Base-by-base conservation (phyloP, 1,139 yeast species). In the Taphrina communis region DNA sequence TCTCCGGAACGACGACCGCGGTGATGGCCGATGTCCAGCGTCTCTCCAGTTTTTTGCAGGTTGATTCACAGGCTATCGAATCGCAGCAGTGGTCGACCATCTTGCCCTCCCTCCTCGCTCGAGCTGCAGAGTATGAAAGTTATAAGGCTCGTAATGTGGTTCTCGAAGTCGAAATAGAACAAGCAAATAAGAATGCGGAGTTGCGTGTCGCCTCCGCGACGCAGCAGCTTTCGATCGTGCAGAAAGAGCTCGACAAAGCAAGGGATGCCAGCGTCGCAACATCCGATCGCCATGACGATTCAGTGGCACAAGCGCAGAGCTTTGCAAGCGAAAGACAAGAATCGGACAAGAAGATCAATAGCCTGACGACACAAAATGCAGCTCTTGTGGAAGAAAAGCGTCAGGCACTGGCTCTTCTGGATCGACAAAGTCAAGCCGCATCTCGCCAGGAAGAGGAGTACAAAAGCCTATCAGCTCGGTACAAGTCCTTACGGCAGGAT, bases 391-490 rank as follows among this genome's bases (percentile, higher is more conserved):
- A 76, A 14, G 85, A 83, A 51, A 82, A 82, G 60, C 76, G 79
- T 14, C 78, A 78, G 12, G 76, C 80, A 0, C 73, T 81, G 46
- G 83, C 81, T 65, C 73, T 81, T 38, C 71, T 84, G n/a, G 83
- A 80, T 68, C 77, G 79, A 69, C 82, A 81, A 73, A 82, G 79
- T 78, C 80, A 78, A 38, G 89, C 86, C 72, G 76, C 83, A 51
- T 79, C 81, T 50, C 80, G 80, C n/a, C 77, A 85, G 57, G 83
- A 83, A 68, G 80, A 79, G n/a, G 86, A 87, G 63, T 77, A 86
- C n/a, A 84, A 83, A 57, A 77, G 78, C 31, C 76, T 87, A 44
- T 82, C 86, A 39, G 78, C 80, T 19, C 79, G 83, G 6, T 85
- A 84, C 71, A 83, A 86, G 38, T 77, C 77, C 9, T 74, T 80